phyloP scores from a whole-genome alignment of 352 stramenopile species.

The Phytophthora syringae region DNA sequence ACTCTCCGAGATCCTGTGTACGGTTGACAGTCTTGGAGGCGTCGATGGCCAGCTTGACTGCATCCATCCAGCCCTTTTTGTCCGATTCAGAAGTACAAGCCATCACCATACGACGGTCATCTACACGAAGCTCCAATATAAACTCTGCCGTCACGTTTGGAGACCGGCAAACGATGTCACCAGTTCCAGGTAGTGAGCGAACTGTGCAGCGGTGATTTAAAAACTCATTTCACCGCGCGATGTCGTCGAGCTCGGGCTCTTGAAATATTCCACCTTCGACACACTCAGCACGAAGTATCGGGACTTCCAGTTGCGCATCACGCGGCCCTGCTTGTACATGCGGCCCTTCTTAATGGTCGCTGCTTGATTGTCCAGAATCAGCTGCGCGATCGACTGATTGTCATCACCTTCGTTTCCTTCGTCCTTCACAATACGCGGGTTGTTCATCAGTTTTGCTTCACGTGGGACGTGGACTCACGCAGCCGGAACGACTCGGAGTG shows the following conservation, averaged over 20 bases:
- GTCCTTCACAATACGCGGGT: constrained; percentile 75
- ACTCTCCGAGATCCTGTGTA: constrained; percentile 60
- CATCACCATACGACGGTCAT: constrained; percentile 84
- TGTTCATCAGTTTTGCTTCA: constrained; percentile 78
- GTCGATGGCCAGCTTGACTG: constrained; percentile 85
- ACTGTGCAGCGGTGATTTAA: constrained; percentile 81
- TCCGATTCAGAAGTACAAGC: constrained; percentile 84
- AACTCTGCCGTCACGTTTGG: constrained; percentile 77
- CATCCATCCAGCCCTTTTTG: constrained; percentile 89
- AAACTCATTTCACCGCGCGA: constrained; percentile 85
- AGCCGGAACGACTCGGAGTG: constrained; percentile 80
- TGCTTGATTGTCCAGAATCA: constrained; percentile 87
- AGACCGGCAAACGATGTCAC: constrained; percentile 74
- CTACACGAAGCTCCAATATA: constrained; percentile 76
- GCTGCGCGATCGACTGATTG: constrained; percentile 80
- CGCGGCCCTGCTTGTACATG: constrained; percentile 88
- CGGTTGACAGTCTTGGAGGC: constrained; percentile 84
- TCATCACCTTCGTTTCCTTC: constrained; percentile 76
- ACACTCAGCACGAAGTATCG: constrained; percentile 89
- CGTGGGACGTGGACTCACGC: constrained; percentile 62
- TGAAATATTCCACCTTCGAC: constrained; percentile 88
- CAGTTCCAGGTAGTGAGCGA: constrained; percentile 65
- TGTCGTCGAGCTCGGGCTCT: constrained; percentile 80
- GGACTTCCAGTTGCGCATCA: constrained; percentile 89
- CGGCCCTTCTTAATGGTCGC: constrained; percentile 89